phyloP scores from a whole-genome alignment of 2,329 filamentous ascomycete genomes.

The Microsporum audouinii region DNA sequence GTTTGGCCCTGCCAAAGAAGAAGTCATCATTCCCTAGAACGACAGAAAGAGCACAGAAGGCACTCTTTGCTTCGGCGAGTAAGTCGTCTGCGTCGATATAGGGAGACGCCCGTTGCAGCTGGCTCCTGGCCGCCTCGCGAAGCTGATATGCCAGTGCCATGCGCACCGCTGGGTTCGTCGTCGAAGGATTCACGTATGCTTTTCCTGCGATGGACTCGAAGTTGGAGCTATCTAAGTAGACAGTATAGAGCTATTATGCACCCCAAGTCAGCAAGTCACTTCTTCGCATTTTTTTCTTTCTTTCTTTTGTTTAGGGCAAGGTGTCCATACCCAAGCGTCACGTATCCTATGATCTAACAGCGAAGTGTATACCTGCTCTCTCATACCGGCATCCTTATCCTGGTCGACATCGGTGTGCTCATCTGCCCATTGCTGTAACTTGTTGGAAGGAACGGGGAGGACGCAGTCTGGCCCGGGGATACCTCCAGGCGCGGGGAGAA shows the following conservation, averaged over 20 bases:
- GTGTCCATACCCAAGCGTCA: constrained; percentile 60
- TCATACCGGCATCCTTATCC: constrained; percentile 42
- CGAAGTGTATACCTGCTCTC: constrained; percentile 53
- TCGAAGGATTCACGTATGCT: constrained; percentile 59
- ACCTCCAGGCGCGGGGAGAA: constrained; percentile 45
- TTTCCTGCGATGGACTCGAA: constrained; percentile 51
- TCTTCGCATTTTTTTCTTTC: too few species aligned
- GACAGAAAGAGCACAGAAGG: constrained; percentile 50
- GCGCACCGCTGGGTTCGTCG: constrained; percentile 51
- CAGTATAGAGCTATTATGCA: constrained; percentile 52
- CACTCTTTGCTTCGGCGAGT: constrained; percentile 49
- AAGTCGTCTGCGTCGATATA: constrained; percentile 47
- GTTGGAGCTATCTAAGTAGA: constrained; percentile 67
- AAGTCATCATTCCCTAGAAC: constrained; percentile 48
- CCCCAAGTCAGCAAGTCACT: background rate
- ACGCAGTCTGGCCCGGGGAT: constrained; percentile 24
- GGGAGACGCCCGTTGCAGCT: constrained; percentile 53
- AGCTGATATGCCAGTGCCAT: constrained; percentile 54
- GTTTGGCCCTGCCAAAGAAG: constrained; percentile 48
- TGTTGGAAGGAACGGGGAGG: constrained; percentile 49
- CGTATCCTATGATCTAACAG: constrained; percentile 68
- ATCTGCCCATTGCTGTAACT: constrained; percentile 57
- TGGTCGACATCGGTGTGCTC: constrained; percentile 38
- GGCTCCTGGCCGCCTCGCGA: constrained; percentile 58
- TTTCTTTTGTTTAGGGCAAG: background rate